Conservation (phyloP, 2,329 filamentous ascomycete species). For the Fusarium camptoceras region DNA sequence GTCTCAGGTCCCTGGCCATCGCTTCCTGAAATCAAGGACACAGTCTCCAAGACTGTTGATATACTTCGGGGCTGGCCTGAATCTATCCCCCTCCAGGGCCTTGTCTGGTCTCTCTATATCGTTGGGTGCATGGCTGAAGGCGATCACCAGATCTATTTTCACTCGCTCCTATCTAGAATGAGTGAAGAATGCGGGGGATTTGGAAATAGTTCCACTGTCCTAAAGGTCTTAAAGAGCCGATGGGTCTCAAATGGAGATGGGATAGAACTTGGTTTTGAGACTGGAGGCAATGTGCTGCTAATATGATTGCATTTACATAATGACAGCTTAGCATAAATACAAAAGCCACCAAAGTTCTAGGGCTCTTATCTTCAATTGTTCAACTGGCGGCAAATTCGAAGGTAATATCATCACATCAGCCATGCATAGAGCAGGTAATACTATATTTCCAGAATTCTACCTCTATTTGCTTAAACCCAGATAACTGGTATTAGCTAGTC, state of each 20-base stretch:
- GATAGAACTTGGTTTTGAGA: not conserved
- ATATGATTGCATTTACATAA: not conserved
- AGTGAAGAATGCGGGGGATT: not conserved
- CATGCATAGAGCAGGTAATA: too few species aligned
- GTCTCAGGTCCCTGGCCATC: not conserved
- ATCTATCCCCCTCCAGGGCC: not conserved
- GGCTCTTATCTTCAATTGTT: too few species aligned
- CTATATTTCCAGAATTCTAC: too few species aligned
- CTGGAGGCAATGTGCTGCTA: not conserved
- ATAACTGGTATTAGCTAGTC: too few species aligned
- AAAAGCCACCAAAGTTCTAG: too few species aligned
- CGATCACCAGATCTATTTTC: fast-evolving
- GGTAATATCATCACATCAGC: too few species aligned
- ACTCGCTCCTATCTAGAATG: not conserved
- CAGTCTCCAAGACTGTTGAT: not conserved
- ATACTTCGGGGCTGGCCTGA: not conserved
- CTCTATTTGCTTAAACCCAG: too few species aligned
- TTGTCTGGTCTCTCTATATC: not conserved
- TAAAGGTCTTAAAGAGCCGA: not conserved
- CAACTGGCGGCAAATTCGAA: too few species aligned
- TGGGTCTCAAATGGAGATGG: not conserved
- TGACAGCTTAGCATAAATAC: too few species aligned
- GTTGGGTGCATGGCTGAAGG: not conserved
- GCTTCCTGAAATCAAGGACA: not conserved
- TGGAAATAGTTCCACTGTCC: not conserved